Percentiles rank a stretch among this genome's conserved stretches.
Evolutionary conservation across 768 basidiomycete genomes (phyloP).

Genomic region (Xerocomellus dryophilus): DNA sequence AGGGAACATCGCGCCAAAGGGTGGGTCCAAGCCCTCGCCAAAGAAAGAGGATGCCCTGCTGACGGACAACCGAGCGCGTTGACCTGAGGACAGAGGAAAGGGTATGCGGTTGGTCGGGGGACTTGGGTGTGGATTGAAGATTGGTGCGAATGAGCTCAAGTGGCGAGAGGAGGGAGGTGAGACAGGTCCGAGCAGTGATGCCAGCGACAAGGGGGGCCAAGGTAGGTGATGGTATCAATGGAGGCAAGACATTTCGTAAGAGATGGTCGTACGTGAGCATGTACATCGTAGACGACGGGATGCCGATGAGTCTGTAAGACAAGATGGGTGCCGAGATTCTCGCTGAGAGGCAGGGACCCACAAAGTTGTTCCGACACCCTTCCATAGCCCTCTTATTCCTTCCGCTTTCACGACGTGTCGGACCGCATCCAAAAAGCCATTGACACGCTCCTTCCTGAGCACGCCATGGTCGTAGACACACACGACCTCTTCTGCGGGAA

Average conservation of each 20-base stretch:
- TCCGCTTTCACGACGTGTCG: constrained; percentile 76
- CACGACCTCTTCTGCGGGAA: constrained; percentile 61
- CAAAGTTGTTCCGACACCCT: constrained; percentile 90
- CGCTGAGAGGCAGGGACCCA: constrained; percentile 37
- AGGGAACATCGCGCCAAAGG: constrained; percentile 96
- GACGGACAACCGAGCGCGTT: constrained; percentile 55
- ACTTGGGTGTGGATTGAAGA: constrained; percentile 80
- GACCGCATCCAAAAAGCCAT: constrained; percentile 84
- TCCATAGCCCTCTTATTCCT: constrained; percentile 88
- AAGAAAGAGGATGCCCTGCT: constrained; percentile 65
- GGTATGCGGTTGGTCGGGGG: constrained; percentile 68
- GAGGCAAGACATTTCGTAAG: constrained; percentile 57
- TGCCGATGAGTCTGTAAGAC: constrained; percentile 68
- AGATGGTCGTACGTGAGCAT: constrained; percentile 96
- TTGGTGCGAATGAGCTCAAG: constrained; percentile 93
- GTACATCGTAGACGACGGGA: constrained; percentile 89
- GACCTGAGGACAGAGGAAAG: constrained; percentile 69
- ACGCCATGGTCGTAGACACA: constrained; percentile 78
- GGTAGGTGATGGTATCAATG: constrained; percentile 50
- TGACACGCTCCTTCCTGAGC: constrained; percentile 67
- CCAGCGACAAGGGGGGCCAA: constrained; percentile 78
- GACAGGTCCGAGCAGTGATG: constrained; percentile 72
- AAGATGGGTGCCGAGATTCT: constrained; percentile 8
- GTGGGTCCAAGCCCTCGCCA: constrained; percentile 93
- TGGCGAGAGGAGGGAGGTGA: constrained; percentile 79